Evolutionary conservation across 306 rosid species (phyloP).

Genomic region (Medicago lupulina): DNA sequence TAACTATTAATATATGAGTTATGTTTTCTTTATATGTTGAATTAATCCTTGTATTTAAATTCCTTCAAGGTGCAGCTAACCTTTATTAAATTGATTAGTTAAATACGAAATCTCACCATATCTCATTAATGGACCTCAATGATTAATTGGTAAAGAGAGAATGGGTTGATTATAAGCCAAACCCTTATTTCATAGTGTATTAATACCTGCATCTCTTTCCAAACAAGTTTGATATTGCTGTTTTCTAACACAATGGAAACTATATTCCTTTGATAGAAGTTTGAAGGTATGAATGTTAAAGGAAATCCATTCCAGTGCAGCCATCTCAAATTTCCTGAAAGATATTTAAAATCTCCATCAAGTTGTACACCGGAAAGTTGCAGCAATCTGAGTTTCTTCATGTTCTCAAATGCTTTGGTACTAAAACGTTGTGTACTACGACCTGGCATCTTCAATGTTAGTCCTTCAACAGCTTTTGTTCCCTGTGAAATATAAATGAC

Average conservation of each 20-base stretch:
- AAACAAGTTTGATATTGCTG: not conserved
- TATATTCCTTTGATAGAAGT: no score
- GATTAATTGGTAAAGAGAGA: no score
- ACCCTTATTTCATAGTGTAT: no score
- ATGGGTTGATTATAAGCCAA: no score
- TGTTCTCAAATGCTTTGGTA: constrained; percentile 30
- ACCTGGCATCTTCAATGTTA: constrained; percentile 34
- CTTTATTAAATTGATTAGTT: no score
- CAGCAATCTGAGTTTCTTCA: constrained; percentile 45
- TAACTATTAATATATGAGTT: no score
- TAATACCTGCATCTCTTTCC: constrained; percentile 40
- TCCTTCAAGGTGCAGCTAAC: no score
- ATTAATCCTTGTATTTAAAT: no score
- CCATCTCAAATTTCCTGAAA: constrained; percentile 36
- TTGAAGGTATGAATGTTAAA: no score
- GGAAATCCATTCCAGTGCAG: constrained; percentile 37
- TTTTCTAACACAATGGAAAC: constrained; percentile 31
- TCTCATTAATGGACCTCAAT: no score
- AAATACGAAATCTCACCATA: no score
- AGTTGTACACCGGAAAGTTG: constrained; percentile 34
- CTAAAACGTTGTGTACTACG: not conserved
- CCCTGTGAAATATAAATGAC: constrained; percentile 21
- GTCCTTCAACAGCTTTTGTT: constrained; percentile 35
- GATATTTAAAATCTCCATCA: constrained; percentile 39
- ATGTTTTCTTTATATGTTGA: no score